A percentile compares a stretch with the other conserved stretches of the same genome.
phyloP scores from a whole-genome alignment of 352 stramenopile genomes.

The Phytopythium litorale region DNA sequence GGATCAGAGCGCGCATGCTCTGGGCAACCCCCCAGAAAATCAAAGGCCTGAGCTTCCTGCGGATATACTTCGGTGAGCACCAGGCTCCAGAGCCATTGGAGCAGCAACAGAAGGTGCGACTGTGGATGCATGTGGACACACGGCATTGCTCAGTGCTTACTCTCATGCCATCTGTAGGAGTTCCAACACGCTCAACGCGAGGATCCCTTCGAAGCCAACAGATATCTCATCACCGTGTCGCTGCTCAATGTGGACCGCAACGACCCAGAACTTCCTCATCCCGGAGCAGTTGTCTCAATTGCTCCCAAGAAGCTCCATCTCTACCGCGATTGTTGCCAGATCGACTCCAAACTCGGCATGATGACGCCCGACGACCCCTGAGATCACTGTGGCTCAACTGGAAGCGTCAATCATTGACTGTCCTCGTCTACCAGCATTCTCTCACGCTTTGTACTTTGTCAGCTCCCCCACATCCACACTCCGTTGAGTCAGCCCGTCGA shows the following conservation, averaged over 20 bases:
- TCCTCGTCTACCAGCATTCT: no score
- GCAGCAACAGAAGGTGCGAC: slow-evolving; percentile 5
- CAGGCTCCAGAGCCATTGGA: slow-evolving; percentile 6
- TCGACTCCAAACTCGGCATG: slow-evolving; percentile 1
- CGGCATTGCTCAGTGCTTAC: no score
- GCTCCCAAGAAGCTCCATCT: slow-evolving; percentile 3
- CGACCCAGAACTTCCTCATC: not conserved
- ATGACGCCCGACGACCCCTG: no score
- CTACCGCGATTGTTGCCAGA: slow-evolving; percentile 9
- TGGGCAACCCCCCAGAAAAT: slow-evolving; percentile 1
- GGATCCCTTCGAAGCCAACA: not conserved
- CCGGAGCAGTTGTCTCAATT: not conserved
- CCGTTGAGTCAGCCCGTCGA: no score
- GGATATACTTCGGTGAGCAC: slow-evolving; percentile 4
- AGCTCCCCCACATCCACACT: no score
- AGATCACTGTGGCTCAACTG: no score
- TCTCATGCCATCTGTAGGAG: not conserved
- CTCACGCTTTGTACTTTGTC: no score
- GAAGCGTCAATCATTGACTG: no score
- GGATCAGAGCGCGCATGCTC: slow-evolving; percentile 2
- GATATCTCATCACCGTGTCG: not conserved
- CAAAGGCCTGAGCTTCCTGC: slow-evolving; percentile 4
- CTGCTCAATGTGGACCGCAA: not conserved
- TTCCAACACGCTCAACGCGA: no score
- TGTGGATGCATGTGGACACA: no score